phyloP scores from a whole-genome alignment of 768 basidiomycete genomes.

The Termitomyces sp. region DNA sequence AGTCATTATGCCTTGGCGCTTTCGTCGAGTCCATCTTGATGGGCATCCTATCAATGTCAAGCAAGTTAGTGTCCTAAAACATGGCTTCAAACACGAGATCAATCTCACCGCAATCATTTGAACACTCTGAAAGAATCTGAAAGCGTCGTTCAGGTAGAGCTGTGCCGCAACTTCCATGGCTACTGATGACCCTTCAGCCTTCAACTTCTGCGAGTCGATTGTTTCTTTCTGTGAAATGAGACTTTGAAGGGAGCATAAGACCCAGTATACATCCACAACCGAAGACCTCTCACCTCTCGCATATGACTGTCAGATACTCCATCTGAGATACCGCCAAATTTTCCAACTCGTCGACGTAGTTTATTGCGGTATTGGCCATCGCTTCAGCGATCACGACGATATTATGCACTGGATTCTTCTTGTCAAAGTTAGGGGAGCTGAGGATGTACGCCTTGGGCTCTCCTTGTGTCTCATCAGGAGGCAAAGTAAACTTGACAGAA shows the following conservation, averaged over 20 bases:
- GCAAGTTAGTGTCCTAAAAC: not conserved
- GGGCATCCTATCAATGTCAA: not conserved
- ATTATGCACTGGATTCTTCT: not conserved
- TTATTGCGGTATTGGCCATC: not conserved
- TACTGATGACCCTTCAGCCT: not conserved
- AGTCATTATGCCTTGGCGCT: not conserved
- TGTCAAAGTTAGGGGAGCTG: not conserved
- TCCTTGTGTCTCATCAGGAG: not conserved
- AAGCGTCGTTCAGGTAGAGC: constrained; percentile 3
- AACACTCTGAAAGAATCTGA: not conserved
- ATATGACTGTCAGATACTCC: not conserved
- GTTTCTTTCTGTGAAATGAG: not conserved
- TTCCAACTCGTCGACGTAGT: not conserved
- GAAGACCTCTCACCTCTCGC: not conserved
- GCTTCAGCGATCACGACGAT: not conserved
- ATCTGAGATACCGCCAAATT: not conserved
- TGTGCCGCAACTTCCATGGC: constrained; percentile 2
- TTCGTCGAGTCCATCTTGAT: not conserved
- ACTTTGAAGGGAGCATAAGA: not conserved
- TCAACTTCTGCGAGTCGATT: not conserved
- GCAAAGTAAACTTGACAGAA: constrained; percentile 5
- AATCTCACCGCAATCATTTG: not conserved
- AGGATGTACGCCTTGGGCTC: not conserved
- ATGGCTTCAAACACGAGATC: not conserved
- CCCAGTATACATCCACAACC: too few species aligned